Percentiles rank a stretch among this genome's conserved stretches.
Conservation (phyloP, 345 rosid species). For the Heritiera littoralis region DNA sequence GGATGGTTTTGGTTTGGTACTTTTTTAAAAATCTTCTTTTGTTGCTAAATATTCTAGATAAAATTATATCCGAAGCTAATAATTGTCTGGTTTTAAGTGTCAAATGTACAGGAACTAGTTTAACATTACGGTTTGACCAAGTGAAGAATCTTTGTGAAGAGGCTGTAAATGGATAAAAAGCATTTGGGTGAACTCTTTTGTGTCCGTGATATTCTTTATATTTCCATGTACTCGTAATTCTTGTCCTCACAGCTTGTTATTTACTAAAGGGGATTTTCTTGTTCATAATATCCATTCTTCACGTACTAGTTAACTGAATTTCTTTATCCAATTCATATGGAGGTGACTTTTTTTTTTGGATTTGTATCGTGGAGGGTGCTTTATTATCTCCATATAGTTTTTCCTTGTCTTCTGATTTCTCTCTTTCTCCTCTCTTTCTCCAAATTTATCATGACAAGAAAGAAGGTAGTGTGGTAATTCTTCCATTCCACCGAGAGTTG, state of each 20-base stretch:
- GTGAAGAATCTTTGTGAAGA: neutral
- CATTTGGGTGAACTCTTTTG: neutral
- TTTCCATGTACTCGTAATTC: neutral
- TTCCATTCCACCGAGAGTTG: neutral
- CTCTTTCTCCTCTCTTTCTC: neutral
- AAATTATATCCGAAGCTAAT: neutral
- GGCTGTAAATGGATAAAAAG: constrained; percentile 4
- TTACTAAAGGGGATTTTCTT: neutral
- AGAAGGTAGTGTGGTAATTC: neutral
- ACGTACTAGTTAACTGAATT: neutral
- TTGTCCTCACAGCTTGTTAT: neutral
- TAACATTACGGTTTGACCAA: constrained; percentile 8
- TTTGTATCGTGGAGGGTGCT: neutral
- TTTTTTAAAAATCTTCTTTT: neutral
- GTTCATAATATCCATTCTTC: neutral
- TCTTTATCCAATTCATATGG: neutral
- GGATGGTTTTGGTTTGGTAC: neutral
- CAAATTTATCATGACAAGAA: neutral
- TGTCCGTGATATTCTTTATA: neutral
- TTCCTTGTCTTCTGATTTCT: neutral
- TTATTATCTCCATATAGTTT: neutral
- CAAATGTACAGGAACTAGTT: constrained; percentile 8
- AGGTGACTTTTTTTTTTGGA: neutral
- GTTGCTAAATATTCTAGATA: neutral
- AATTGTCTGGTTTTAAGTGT: neutral